These are phyloP conservation scores for Aspergillus hiratsukae DNA, from an alignment of 2,329 filamentous ascomycete genomes.

Conservation along the genomic window DNA sequence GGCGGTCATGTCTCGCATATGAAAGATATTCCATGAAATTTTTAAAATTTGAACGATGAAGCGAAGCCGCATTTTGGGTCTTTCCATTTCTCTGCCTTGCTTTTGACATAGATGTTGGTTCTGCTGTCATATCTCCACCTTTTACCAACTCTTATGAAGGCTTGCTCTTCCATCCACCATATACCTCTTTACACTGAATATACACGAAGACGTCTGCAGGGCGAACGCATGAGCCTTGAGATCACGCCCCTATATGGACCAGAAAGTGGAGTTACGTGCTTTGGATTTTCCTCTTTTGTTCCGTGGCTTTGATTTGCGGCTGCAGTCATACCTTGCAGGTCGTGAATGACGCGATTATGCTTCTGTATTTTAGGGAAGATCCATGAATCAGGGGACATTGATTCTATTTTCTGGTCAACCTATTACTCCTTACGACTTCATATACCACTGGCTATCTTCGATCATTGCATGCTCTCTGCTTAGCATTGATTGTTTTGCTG, in stretches of 20 bases:
- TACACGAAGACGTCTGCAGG: background rate
- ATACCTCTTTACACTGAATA: background rate
- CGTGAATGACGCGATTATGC: background rate
- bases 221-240: background rate
- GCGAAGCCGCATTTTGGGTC: background rate
- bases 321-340: background rate
- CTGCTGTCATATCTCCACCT: background rate
- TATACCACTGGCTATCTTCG: background rate
- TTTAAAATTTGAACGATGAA: background rate
- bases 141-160: background rate
- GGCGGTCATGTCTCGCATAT: conserved; percentile 7
- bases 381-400: background rate
- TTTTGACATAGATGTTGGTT: background rate
- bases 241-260: background rate
- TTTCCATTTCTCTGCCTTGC: background rate
- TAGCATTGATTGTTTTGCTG: background rate
- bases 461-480: background rate
- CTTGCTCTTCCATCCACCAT: background rate
- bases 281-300: background rate
- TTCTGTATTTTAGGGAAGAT: background rate
- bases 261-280: background rate
- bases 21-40: conserved; percentile 1
- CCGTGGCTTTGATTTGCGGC: background rate
- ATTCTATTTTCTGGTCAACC: background rate
- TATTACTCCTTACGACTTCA: background rate